Evolutionary conservation across 2,329 filamentous ascomycete species (phyloP).

Genomic region (Diaporthe vexans): DNA sequence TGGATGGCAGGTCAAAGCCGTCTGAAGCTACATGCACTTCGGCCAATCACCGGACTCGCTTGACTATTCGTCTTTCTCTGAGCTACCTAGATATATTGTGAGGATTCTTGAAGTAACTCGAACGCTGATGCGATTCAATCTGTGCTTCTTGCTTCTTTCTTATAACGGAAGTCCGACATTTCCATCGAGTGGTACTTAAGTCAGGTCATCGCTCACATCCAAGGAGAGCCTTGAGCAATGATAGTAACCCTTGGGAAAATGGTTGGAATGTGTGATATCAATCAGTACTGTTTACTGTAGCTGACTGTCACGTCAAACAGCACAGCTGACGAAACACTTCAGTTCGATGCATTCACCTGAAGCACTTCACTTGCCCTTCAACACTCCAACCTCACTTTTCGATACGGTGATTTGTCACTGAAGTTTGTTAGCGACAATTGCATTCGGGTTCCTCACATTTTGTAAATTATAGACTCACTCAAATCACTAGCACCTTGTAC

Average conservation of each 20-base stretch:
- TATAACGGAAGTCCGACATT: no score
- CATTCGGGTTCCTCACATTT: neutral
- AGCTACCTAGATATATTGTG: neutral
- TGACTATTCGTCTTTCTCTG: neutral
- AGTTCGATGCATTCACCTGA: no score
- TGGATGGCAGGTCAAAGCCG: neutral
- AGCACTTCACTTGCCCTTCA: neutral
- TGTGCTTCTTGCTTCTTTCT: no score
- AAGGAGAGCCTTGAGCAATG: neutral
- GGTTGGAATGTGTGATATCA: neutral
- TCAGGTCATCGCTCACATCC: neutral
- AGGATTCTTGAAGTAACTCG: no score
- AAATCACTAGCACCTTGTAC: constrained; percentile 8
- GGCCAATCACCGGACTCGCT: no score
- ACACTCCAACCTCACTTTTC: neutral
- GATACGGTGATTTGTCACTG: constrained; percentile 21
- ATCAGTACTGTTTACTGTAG: neutral
- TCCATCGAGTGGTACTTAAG: neutral
- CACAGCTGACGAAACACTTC: neutral
- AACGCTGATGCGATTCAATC: neutral
- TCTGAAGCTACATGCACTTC: neutral
- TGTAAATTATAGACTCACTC: neutral
- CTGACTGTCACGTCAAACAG: neutral
- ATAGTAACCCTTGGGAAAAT: neutral
- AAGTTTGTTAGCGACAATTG: neutral